These are phyloP conservation scores for Diplodia seriata DNA, from an alignment of 2,329 filamentous ascomycete species.

Conservation along the genomic window DNA sequence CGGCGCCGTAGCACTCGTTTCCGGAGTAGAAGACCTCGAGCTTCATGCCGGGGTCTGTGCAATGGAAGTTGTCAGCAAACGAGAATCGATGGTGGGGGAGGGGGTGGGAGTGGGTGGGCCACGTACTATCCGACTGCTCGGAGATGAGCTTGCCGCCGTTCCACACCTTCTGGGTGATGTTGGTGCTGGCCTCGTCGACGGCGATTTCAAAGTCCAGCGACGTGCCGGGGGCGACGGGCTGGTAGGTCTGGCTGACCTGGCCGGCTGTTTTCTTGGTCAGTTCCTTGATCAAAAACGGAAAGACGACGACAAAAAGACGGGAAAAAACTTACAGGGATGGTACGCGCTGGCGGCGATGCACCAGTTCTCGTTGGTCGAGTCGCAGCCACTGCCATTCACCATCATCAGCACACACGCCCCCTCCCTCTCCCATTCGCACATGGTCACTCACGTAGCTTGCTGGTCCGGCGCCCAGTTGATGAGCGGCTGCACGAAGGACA, in stretches of 20 bases:
- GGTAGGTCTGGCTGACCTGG: conserved; percentile 15
- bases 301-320: too few relatives aligned
- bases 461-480: conserved; percentile 30
- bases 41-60: conserved; percentile 32
- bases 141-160: conserved; percentile 32
- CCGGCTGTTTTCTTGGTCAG: conserved; percentile 9
- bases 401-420: not conserved
- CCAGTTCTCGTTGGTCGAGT: conserved; percentile 31
- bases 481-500: conserved; percentile 33
- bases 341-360: conserved; percentile 34
- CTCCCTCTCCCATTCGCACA: not conserved
- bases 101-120: too few relatives aligned
- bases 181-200: conserved; percentile 24
- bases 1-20: conserved; percentile 33
- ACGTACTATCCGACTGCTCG: conserved; percentile 28
- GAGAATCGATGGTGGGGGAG: too few relatives aligned
- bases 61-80: not conserved
- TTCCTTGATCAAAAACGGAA: too few relatives aligned
- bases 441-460: not conserved
- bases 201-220: conserved; percentile 29
- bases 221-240: conserved; percentile 3
- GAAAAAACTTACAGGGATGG: conserved; percentile 9
- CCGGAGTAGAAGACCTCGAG: conserved; percentile 38
- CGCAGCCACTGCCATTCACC: conserved; percentile 6
- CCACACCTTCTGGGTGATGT: conserved; percentile 32